Evolutionary conservation across 1,139 yeast species (phyloP).

Genomic region (Pichia sp.): DNA sequence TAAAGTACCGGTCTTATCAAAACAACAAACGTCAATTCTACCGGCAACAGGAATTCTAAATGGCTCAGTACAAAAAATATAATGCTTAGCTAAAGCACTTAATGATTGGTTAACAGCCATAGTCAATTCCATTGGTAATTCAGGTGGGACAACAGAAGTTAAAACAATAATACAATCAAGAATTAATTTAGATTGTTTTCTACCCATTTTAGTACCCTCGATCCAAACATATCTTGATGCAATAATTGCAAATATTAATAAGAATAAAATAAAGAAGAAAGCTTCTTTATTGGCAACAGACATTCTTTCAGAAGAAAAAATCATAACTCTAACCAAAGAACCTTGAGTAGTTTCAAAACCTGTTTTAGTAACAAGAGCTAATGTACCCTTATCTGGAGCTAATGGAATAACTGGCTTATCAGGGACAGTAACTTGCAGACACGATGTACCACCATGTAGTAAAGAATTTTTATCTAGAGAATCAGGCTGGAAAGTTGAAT

Average conservation of each 20-base stretch:
- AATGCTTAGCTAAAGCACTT: slow-evolving; percentile 78
- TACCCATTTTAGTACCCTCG: slow-evolving; percentile 93
- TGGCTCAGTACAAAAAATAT: slow-evolving; percentile 96
- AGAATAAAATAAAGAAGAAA: slow-evolving; percentile 80
- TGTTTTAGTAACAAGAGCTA: slow-evolving; percentile 85
- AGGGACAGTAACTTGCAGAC: slow-evolving; percentile 81
- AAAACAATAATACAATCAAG: slow-evolving; percentile 92
- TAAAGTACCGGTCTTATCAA: slow-evolving; percentile 96
- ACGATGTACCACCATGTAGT: slow-evolving; percentile 95
- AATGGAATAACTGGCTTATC: slow-evolving; percentile 35
- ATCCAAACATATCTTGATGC: slow-evolving; percentile 99
- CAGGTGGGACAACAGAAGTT: slow-evolving; percentile 98
- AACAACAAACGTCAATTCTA: slow-evolving; percentile 95
- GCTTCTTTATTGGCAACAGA: slow-evolving; percentile 96
- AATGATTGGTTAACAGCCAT: slow-evolving; percentile 95
- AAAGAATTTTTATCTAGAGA: slow-evolving; percentile 85
- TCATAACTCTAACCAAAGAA: slow-evolving; percentile 94
- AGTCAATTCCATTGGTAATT: slow-evolving; percentile 97
- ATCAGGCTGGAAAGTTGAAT: slow-evolving; percentile 63
- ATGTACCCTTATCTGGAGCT: slow-evolving; percentile 89
- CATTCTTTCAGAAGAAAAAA: slow-evolving; percentile 92
- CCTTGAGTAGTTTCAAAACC: slow-evolving; percentile 99
- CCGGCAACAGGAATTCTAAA: slow-evolving; percentile 98
- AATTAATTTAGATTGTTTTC: slow-evolving; percentile 87
- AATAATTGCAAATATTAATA: slow-evolving; percentile 84